A percentile compares a stretch with the other conserved stretches of the same genome.
phyloP scores from a whole-genome alignment of 2,329 filamentous ascomycete genomes.

The Grosmannia huntii region DNA sequence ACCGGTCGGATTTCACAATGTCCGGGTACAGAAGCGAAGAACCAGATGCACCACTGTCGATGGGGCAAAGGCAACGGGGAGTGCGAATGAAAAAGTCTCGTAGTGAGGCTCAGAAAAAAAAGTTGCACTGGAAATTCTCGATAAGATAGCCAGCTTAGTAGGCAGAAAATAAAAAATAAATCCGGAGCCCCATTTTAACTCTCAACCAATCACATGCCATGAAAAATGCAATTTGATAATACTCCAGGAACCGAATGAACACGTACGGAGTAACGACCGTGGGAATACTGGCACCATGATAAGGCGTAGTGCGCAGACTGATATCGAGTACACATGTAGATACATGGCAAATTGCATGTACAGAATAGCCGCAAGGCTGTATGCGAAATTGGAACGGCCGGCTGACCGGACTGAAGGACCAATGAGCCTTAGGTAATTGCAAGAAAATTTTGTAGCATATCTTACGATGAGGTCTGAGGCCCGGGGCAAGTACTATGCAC shows the following conservation, averaged over 20 bases:
- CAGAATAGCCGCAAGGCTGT: conserved; percentile 2
- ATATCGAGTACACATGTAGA: not conserved
- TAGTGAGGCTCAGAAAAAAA: not conserved
- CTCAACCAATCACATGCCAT: not conserved
- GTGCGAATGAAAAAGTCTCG: too few species aligned
- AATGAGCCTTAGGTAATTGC: conserved; percentile 2
- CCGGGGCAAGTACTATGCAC: not conserved
- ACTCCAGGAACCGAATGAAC: not conserved
- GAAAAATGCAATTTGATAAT: too few species aligned
- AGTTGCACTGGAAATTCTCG: not conserved
- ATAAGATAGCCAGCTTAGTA: conserved; percentile 1
- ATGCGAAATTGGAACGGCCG: not conserved
- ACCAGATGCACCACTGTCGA: too few species aligned
- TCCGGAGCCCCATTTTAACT: not conserved
- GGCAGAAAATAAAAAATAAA: not conserved
- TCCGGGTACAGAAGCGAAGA: too few species aligned
- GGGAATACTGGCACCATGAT: not conserved
- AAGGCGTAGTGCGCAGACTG: not conserved
- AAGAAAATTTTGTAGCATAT: conserved; percentile 1
- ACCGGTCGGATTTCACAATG: not conserved
- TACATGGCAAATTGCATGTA: not conserved
- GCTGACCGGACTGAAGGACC: not conserved
- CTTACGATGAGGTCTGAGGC: not conserved
- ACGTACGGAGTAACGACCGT: not conserved
- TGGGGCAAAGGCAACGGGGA: too few species aligned